phyloP scores from a whole-genome alignment of 192 early-diverging fungal genomes.

The Backusella circina region DNA sequence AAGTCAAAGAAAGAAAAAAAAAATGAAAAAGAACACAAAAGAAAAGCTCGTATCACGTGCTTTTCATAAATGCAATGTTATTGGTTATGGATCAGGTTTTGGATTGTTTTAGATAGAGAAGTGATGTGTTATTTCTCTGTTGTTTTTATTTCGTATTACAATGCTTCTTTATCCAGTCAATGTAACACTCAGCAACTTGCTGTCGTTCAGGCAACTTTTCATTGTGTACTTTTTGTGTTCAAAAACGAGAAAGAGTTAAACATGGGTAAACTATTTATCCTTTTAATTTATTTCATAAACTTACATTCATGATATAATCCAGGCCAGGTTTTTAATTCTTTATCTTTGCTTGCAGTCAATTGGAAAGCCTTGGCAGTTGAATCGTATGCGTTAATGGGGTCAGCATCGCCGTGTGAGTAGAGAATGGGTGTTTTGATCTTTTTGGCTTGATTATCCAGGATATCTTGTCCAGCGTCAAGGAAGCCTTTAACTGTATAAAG shows the following conservation, averaged over 20 bases:
- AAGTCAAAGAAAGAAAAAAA: not conserved
- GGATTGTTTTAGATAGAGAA: not conserved
- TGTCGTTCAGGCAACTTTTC: not conserved
- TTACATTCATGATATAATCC: constrained; percentile 40
- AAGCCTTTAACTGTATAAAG: constrained; percentile 28
- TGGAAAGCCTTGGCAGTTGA: constrained; percentile 37
- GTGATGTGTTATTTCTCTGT: not conserved
- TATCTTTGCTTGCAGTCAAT: constrained; percentile 36
- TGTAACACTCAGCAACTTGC: not conserved
- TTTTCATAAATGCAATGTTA: not conserved
- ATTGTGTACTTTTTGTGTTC: not conserved
- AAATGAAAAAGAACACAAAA: not conserved
- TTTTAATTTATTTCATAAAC: not conserved
- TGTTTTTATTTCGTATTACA: not conserved
- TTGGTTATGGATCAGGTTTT: not conserved
- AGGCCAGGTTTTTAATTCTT: constrained; percentile 28
- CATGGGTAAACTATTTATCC: not conserved
- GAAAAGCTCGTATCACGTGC: not conserved
- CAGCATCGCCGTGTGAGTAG: constrained; percentile 48
- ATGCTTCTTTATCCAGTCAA: not conserved
- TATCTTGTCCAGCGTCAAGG: constrained; percentile 38
- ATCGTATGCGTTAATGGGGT: constrained; percentile 38
- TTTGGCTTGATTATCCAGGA: constrained; percentile 28
- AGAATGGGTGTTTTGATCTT: constrained; percentile 47
- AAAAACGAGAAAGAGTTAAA: not conserved